Evolutionary conservation across 2,329 filamentous ascomycete genomes (phyloP).

Genomic region (Balansia obtecta): DNA sequence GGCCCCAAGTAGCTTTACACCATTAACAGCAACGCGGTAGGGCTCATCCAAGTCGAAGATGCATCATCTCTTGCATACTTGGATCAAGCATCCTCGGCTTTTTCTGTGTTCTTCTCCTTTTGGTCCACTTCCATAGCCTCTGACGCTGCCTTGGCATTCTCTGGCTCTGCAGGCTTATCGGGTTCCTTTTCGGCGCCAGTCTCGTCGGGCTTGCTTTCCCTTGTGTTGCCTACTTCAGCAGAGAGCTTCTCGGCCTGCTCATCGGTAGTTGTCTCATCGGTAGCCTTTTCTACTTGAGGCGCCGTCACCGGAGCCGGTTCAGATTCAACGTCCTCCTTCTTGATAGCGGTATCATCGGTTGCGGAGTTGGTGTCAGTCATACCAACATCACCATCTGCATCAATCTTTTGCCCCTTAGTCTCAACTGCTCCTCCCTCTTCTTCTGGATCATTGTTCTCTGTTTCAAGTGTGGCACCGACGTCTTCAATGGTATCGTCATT

Average conservation of each 20-base stretch:
- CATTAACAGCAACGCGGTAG: neutral
- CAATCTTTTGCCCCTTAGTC: constrained; percentile 21
- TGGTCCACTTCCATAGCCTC: constrained; percentile 24
- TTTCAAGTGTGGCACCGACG: constrained; percentile 18
- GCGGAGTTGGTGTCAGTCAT: constrained; percentile 30
- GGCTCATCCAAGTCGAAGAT: neutral
- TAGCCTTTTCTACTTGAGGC: constrained; percentile 18
- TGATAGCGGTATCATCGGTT: constrained; percentile 21
- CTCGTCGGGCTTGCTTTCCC: constrained; percentile 13
- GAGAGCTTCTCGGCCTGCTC: constrained; percentile 8
- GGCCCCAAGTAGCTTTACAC: neutral
- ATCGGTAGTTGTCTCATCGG: constrained; percentile 12
- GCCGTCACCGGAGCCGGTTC: constrained; percentile 20
- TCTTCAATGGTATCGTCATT: constrained; percentile 34
- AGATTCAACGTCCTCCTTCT: constrained; percentile 26
- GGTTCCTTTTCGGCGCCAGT: constrained; percentile 10
- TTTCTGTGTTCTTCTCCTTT: constrained; percentile 17
- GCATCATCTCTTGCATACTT: constrained; percentile 13
- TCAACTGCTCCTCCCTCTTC: constrained; percentile 9
- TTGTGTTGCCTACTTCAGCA: neutral
- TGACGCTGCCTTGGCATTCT: constrained; percentile 9
- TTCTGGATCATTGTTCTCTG: constrained; percentile 14
- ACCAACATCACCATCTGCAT: constrained; percentile 38
- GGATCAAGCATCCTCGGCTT: constrained; percentile 10
- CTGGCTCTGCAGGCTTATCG: constrained; percentile 13